Evolutionary conservation across 345 rosid genomes (phyloP).

Genomic region (Pistacia atlantica): DNA sequence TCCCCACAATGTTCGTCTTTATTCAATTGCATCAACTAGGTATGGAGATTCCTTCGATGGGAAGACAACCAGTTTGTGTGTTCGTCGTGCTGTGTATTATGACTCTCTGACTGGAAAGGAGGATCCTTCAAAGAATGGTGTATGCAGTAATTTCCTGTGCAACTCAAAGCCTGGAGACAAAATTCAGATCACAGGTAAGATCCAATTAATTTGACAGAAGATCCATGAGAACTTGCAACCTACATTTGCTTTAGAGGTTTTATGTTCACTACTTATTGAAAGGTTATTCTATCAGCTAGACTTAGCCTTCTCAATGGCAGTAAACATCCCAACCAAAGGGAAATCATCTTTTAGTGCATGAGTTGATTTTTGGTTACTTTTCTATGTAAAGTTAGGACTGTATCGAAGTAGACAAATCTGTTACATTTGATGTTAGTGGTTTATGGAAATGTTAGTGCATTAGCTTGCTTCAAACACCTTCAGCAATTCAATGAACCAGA

Average conservation of each 20-base stretch:
- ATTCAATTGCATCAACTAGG: conserved; percentile 93
- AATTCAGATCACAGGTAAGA: conserved; percentile 76
- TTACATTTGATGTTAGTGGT: neutral
- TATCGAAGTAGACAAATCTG: neutral
- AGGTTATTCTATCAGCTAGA: neutral
- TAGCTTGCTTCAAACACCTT: neutral
- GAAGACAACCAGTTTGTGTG: conserved; percentile 87
- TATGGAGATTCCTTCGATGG: conserved; percentile 95
- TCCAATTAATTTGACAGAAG: conserved; percentile 7
- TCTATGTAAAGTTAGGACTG: neutral
- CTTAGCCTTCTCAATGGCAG: neutral
- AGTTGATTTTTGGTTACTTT: neutral
- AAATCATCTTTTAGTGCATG: neutral
- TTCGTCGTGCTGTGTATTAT: conserved; percentile 92
- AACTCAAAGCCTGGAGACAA: conserved; percentile 91
- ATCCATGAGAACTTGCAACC: conserved; percentile 1
- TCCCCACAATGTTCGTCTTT: conserved; percentile 90
- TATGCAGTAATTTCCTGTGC: conserved; percentile 95
- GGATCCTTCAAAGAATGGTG: conserved; percentile 87
- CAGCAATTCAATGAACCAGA: neutral
- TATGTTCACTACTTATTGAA: neutral
- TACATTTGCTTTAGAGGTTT: neutral
- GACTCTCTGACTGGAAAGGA: conserved; percentile 94
- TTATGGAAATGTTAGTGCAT: conserved; percentile 1
- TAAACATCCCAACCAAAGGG: neutral